Evolutionary conservation across 345 rosid species (phyloP).

Genomic region (Salix viminalis): DNA sequence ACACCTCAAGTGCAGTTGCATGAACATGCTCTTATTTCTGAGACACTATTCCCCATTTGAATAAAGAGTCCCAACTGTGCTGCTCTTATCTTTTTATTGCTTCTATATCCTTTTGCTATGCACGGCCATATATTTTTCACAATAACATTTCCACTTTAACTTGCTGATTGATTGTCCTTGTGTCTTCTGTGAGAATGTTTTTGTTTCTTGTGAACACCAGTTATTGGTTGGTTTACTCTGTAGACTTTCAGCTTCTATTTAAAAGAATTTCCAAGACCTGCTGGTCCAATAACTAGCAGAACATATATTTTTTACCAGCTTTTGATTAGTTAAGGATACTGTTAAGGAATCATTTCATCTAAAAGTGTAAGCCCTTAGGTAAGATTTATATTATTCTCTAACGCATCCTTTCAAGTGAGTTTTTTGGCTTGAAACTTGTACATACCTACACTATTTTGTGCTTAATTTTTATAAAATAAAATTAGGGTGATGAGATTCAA

Average conservation of each 20-base stretch:
- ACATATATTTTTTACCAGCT: neutral
- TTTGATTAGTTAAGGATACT: constrained; percentile 8
- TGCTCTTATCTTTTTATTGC: neutral
- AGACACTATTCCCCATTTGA: neutral
- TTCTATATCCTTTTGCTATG: neutral
- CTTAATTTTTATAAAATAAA: no score
- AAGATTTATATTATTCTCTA: no score
- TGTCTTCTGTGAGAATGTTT: neutral
- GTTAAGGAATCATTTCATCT: fast-evolving
- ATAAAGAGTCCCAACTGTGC: neutral
- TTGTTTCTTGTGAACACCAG: neutral
- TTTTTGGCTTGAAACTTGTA: no score
- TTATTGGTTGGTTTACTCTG: neutral
- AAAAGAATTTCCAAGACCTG: neutral
- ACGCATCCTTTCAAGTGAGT: no score
- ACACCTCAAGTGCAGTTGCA: neutral
- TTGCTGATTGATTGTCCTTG: neutral
- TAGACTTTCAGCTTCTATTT: neutral
- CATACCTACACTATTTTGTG: no score
- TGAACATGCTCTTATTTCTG: neutral
- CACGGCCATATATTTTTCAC: neutral
- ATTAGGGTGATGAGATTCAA: no score
- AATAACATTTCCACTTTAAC: neutral
- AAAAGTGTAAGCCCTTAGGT: no score
- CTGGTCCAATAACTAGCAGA: neutral